These are phyloP conservation scores for Fraxinus cuspidata DNA, from an alignment of 257 asterid genomes.

Conservation along the genomic window DNA sequence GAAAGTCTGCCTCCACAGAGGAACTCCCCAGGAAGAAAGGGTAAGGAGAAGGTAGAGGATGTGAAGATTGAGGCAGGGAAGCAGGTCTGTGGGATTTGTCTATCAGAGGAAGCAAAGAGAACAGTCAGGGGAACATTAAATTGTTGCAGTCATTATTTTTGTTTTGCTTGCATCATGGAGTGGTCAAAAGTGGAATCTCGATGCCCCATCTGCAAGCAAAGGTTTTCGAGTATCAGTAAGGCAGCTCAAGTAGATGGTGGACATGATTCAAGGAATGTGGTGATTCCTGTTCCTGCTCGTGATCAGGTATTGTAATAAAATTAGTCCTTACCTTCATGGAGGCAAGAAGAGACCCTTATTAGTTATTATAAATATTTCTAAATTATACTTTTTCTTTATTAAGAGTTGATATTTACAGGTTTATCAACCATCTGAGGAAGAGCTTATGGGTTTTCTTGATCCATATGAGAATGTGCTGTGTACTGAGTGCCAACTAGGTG, in stretches of 20 bases:
- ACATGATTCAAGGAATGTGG: constrained; percentile 51
- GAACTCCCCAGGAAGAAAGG: constrained; percentile 54
- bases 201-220: constrained; percentile 92
- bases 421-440: constrained; percentile 96
- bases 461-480: constrained; percentile 79
- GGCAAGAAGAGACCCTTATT: background rate
- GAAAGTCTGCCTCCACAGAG: constrained; percentile 38
- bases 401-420: constrained; percentile 46
- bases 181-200: constrained; percentile 98
- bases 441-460: constrained; percentile 78
- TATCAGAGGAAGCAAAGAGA: constrained; percentile 78
- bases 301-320: constrained; percentile 62
- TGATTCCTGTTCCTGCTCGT: constrained; percentile 73
- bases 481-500: constrained; percentile 79
- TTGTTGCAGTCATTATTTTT: constrained; percentile 88
- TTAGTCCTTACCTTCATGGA: constrained; percentile 8
- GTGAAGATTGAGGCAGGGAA: constrained; percentile 57
- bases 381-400: constrained; percentile 6
- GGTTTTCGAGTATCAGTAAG: constrained; percentile 70
- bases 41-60: constrained; percentile 63
- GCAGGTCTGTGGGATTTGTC: constrained; percentile 89
- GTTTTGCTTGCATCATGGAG: constrained; percentile 92
- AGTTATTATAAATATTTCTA: constrained; percentile 2
- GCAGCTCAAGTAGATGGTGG: constrained; percentile 52
- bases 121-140: constrained; percentile 68